Evolutionary conservation across 2,329 filamentous ascomycete genomes (phyloP).

Genomic region (Fusarium chaquense): DNA sequence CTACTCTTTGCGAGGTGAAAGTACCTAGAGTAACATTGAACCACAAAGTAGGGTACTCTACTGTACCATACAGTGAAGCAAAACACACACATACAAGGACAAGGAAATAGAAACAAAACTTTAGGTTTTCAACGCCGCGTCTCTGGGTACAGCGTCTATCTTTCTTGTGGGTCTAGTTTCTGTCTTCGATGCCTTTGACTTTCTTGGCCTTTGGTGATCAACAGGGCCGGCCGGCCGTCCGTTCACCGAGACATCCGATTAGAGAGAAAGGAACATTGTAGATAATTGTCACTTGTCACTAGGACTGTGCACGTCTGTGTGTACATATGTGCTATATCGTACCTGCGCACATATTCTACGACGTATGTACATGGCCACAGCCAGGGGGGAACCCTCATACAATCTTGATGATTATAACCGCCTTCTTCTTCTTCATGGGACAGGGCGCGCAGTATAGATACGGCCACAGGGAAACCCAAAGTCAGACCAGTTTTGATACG

Average conservation of each 20-base stretch:
- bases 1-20: slow-evolving; percentile 25
- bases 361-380: neutral
- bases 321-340: slow-evolving; percentile 22
- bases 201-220: slow-evolving; percentile 32
- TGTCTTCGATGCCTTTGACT: slow-evolving; percentile 6
- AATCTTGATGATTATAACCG: neutral
- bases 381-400: neutral
- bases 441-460: neutral
- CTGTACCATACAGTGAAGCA: no score
- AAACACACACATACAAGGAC: neutral
- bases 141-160: neutral
- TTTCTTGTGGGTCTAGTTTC: slow-evolving; percentile 26
- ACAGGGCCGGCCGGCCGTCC: slow-evolving; percentile 11
- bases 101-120: slow-evolving; percentile 22
- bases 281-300: slow-evolving; percentile 3
- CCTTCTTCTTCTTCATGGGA: neutral
- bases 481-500: slow-evolving; percentile 36
- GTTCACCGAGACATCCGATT: slow-evolving; percentile 34
- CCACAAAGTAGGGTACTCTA: neutral
- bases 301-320: slow-evolving; percentile 21
- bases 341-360: neutral
- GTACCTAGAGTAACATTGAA: slow-evolving; percentile 10
- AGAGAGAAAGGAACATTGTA: slow-evolving; percentile 14
- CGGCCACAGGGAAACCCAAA: slow-evolving; percentile 28
- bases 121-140: slow-evolving; percentile 15